Percentiles rank a stretch among this genome's conserved stretches.
These are phyloP conservation scores for Meyerozyma athensensis DNA, from an alignment of 1,139 yeast genomes.

Conservation along the genomic window DNA sequence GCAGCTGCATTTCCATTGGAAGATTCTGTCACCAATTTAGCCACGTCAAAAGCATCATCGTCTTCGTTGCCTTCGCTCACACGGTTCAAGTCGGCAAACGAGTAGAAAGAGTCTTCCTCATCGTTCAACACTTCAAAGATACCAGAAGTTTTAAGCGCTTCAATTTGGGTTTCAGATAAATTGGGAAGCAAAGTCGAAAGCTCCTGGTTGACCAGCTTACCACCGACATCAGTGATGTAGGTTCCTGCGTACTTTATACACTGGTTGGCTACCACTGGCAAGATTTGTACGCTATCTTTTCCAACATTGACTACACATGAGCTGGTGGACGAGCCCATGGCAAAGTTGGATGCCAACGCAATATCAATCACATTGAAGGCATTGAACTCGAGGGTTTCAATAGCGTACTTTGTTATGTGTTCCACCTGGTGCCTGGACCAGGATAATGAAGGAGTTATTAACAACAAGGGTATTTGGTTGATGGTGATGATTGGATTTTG, in stretches of 20 bases:
- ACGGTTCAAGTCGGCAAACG: slow-evolving; percentile 43
- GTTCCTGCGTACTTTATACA: slow-evolving; percentile 52
- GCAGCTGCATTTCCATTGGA: slow-evolving; percentile 24
- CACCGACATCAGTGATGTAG: slow-evolving; percentile 52
- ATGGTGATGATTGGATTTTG: slow-evolving; percentile 48
- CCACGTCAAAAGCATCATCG: slow-evolving; percentile 82
- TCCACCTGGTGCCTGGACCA: slow-evolving; percentile 74
- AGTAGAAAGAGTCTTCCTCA: slow-evolving; percentile 61
- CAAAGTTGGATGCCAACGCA: slow-evolving; percentile 69
- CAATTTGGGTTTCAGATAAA: slow-evolving; percentile 57
- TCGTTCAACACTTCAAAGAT: slow-evolving; percentile 68
- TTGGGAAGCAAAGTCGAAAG: slow-evolving; percentile 53
- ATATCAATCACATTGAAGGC: slow-evolving; percentile 70
- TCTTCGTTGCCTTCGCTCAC: slow-evolving; percentile 32
- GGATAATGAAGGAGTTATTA: slow-evolving; percentile 57
- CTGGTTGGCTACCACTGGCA: slow-evolving; percentile 72
- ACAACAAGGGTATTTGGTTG: slow-evolving; percentile 43
- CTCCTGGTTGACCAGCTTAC: slow-evolving; percentile 52
- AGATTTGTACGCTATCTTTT: slow-evolving; percentile 63
- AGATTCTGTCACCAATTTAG: slow-evolving; percentile 70
- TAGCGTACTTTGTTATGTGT: slow-evolving; percentile 63
- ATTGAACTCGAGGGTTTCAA: slow-evolving; percentile 69
- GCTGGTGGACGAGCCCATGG: slow-evolving; percentile 54
- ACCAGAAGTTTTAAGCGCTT: slow-evolving; percentile 65
- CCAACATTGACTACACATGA: slow-evolving; percentile 83